These are phyloP conservation scores for Brasilioporus rufonigricans DNA, from an alignment of 768 basidiomycete genomes.

Conservation along the genomic window DNA sequence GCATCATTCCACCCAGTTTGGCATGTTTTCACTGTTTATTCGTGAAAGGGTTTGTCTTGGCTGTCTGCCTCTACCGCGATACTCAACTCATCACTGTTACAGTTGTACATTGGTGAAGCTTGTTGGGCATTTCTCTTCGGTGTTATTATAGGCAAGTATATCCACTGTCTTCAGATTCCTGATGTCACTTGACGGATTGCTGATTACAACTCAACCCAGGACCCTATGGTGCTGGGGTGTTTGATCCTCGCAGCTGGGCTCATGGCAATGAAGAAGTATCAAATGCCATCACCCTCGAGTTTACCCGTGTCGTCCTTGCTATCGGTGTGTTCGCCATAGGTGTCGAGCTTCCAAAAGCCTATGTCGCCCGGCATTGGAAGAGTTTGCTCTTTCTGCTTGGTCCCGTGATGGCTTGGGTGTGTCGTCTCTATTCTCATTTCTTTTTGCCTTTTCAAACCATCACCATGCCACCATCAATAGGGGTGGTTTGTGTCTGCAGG, in stretches of 20 bases:
- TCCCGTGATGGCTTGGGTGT: conserved; percentile 82
- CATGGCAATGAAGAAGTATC: conserved; percentile 41
- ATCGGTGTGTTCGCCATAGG: conserved; percentile 98
- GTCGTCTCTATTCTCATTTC: conserved; percentile 28
- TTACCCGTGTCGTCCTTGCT: conserved; percentile 88
- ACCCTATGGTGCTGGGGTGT: conserved; percentile 78
- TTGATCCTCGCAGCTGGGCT: conserved; percentile 81
- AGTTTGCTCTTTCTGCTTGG: conserved; percentile 81
- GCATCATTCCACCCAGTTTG: conserved; percentile 53
- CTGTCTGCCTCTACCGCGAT: neutral
- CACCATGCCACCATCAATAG: conserved; percentile 34
- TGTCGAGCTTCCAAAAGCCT: conserved; percentile 95
- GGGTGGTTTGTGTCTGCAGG: conserved; percentile 95
- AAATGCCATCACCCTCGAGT: conserved; percentile 85
- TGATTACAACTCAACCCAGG: conserved; percentile 41
- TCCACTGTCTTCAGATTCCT: neutral
- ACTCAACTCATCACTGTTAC: conserved; percentile 9
- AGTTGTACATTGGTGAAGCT: conserved; percentile 95
- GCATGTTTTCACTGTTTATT: conserved; percentile 91
- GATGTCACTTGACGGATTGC: conserved; percentile 5
- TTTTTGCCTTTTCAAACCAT: too few relatives aligned
- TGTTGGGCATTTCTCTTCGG: conserved; percentile 94
- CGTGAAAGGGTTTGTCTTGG: conserved; percentile 68
- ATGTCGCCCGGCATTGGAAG: conserved; percentile 91
- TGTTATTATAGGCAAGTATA: conserved; percentile 72